These are phyloP conservation scores for Scheffersomyces ergatensis DNA, from an alignment of 805 yeast species.

Conservation along the genomic window DNA sequence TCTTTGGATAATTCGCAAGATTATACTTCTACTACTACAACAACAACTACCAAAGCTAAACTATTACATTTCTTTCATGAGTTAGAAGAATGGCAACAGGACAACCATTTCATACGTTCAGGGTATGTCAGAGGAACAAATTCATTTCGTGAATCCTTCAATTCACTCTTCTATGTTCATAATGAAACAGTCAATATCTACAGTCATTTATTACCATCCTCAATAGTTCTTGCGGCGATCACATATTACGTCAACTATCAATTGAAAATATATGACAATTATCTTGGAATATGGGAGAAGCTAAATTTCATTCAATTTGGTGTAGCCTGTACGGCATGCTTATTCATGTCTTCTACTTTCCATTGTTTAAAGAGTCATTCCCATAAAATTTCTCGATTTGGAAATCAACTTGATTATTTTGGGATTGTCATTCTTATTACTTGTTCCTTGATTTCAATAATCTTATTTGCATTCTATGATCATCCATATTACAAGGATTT, in stretches of 20 bases:
- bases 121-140: constrained; percentile 63
- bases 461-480: constrained; percentile 46
- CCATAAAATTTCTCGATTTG: constrained; percentile 46
- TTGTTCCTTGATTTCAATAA: constrained; percentile 51
- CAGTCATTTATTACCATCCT: constrained; percentile 55
- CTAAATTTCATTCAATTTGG: constrained; percentile 53
- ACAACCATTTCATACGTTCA: constrained; percentile 61
- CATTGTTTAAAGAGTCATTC: constrained; percentile 72
- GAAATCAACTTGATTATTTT: constrained; percentile 72
- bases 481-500: constrained; percentile 25
- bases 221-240: constrained; percentile 23
- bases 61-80: constrained; percentile 46
- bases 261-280: constrained; percentile 18
- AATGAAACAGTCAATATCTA: constrained; percentile 75
- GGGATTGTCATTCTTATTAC: constrained; percentile 72
- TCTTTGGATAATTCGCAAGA: neutral
- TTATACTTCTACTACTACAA: neutral
- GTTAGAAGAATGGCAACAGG: constrained; percentile 71
- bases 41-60: neutral
- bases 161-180: constrained; percentile 54
- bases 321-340: constrained; percentile 56
- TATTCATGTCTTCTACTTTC: constrained; percentile 62
- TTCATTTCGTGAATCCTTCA: constrained; percentile 44
- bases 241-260: constrained; percentile 25
- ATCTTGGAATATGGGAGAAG: constrained; percentile 40